Conservation (phyloP, 2,329 filamentous ascomycete species). For the Curvularia sp. region DNA sequence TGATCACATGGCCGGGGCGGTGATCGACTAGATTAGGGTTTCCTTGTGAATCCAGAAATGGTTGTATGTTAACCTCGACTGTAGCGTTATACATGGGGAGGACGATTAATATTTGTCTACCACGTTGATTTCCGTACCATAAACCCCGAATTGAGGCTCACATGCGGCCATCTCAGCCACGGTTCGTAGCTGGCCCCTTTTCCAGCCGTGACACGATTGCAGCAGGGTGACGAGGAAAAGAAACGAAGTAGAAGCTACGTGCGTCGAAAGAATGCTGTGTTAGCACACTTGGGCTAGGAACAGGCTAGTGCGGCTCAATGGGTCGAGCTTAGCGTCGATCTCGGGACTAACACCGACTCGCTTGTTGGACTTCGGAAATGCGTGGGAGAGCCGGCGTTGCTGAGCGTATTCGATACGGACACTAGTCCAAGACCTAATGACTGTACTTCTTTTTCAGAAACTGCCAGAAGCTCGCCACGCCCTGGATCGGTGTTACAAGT, state of each 20-base stretch:
- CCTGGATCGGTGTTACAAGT: not conserved
- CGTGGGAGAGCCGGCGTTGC: conserved; percentile 16
- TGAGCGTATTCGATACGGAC: conserved; percentile 3
- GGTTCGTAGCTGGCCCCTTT: not conserved
- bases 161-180: not conserved
- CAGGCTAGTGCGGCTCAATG: conserved; percentile 10
- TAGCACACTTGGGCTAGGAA: conserved; percentile 10
- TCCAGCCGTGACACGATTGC: not conserved
- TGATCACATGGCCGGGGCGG: not conserved
- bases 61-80: not conserved
- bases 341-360: conserved; percentile 10
- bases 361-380: conserved; percentile 6
- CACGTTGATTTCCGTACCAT: not conserved
- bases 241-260: conserved; percentile 8
- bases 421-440: not conserved
- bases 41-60: not conserved
- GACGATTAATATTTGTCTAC: not conserved
- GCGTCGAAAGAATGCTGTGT: not conserved
- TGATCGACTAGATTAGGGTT: not conserved
- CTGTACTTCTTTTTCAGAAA: not conserved
- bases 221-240: not conserved
- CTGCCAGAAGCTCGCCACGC: not conserved
- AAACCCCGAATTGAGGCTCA: not conserved
- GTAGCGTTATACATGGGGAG: not conserved
- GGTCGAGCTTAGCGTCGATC: conserved; percentile 8